Evolutionary conservation across 768 basidiomycete species (phyloP).

Genomic region (Gloeopeniophorella convolvens): DNA sequence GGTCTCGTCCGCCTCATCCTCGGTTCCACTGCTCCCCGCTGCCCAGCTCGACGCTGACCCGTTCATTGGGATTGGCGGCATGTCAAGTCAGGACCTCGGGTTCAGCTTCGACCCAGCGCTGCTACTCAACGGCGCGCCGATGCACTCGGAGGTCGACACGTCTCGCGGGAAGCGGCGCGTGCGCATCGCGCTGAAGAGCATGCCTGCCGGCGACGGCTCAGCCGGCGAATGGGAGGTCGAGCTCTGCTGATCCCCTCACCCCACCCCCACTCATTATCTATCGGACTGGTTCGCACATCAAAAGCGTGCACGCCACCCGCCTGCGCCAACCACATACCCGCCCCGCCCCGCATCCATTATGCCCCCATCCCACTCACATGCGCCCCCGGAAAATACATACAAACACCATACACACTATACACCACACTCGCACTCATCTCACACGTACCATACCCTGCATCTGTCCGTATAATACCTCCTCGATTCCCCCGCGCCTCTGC

Average conservation of each 20-base stretch:
- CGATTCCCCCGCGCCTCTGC: no score
- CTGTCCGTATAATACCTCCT: no score
- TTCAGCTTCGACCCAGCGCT: slow-evolving; percentile 28
- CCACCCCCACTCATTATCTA: slow-evolving; percentile 11
- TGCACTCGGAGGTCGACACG: slow-evolving; percentile 29
- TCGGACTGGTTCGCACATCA: slow-evolving; percentile 9
- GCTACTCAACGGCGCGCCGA: slow-evolving; percentile 34
- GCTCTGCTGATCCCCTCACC: slow-evolving; percentile 42
- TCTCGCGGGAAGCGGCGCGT: slow-evolving; percentile 44
- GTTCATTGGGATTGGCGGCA: slow-evolving; percentile 53
- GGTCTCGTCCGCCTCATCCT: slow-evolving; percentile 16
- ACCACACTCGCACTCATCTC: no score
- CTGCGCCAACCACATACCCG: slow-evolving; percentile 4
- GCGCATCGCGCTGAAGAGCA: slow-evolving; percentile 58
- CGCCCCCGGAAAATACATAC: slow-evolving; percentile 14
- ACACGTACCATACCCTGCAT: no score
- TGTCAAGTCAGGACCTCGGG: slow-evolving; percentile 32
- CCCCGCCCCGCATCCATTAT: slow-evolving; percentile 3
- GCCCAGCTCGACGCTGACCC: slow-evolving; percentile 38
- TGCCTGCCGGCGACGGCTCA: slow-evolving; percentile 55
- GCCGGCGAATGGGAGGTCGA: slow-evolving; percentile 79
- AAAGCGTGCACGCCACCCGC: slow-evolving; percentile 10
- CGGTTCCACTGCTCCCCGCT: slow-evolving; percentile 34
- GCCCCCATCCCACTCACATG: slow-evolving; percentile 12
- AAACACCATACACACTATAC: slow-evolving; percentile 13